Evolutionary conservation across 139 green algal genomes (phyloP), one percentile per base, ranked within the genome.

Genomic region (Pseudopediastrum boryanum): DNA sequence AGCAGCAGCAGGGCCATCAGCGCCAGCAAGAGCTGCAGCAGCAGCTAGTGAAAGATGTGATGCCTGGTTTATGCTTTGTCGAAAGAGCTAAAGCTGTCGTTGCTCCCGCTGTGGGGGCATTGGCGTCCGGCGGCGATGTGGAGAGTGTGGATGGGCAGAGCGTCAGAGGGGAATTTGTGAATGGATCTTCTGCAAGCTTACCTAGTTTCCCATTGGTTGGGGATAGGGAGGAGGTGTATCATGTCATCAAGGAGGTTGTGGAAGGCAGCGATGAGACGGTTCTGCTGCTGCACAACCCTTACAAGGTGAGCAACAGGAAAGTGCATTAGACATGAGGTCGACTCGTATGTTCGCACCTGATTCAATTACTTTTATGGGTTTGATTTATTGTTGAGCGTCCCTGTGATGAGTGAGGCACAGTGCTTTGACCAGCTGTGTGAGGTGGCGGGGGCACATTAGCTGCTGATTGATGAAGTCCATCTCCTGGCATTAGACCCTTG

Each of bases 211-310:
- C 16, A 23, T 62, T 86, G 61, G 68, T 69, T 9, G 77, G 77
- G n/a, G 71, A 56, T 2, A 66, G 66, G 2, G 67, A 74, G 39
- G 72, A 86, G 33, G 77, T 92, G 50, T 81, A 83, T 23, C 82
- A 90, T 59, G 35, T 74, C 6, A 85, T 93, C 25, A 50, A 81
- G 31, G 78, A 90, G 67, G 80, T 89, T 1, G 42, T 68, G 1
- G 9, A 69, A 0, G 2, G 1, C 0, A 7, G 27, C 0, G 41
- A 66, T 36, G 75, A 86, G 38, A 86, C 84, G 79, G 21, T 78
- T 19, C 61, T 92, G 66, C 81, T 71, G 25, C 83, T 89, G 77
- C 70, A 84, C 43, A 90, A 88, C 66, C 83, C 84, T 29, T 84
- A 84, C 65, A 85, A 84, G 81, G 85, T 88, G 51, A 2, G 73